These are phyloP conservation scores for Salvia rosmarinus DNA, from an alignment of 257 asterid genomes.

Conservation along the genomic window DNA sequence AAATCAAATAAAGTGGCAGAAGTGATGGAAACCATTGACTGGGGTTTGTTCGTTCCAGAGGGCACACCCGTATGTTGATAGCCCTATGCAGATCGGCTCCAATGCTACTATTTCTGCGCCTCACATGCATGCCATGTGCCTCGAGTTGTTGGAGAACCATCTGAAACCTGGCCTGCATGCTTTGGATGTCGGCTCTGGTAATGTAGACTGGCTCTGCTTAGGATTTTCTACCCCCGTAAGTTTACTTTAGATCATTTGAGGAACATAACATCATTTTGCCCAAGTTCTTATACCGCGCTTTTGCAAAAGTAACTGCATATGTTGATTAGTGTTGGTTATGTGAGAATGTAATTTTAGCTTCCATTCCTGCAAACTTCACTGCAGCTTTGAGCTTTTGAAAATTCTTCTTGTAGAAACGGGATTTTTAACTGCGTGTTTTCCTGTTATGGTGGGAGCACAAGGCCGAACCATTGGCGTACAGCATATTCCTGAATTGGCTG, in stretches of 20 bases:
- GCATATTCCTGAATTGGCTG: conserved; percentile 89
- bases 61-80: conserved; percentile 78
- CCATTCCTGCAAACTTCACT: conserved; percentile 1
- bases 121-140: conserved; percentile 97
- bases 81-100: conserved; percentile 84
- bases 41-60: conserved; percentile 84
- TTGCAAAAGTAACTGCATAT: neutral
- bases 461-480: conserved; percentile 88
- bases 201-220: neutral
- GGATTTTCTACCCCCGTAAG: no score
- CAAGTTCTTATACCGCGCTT: neutral
- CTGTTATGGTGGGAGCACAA: conserved; percentile 85
- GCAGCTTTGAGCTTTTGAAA: conserved; percentile 8
- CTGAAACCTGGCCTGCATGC: conserved; percentile 92
- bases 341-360: conserved; percentile 7
- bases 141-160: conserved; percentile 70
- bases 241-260: no score
- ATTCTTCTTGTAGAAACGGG: conserved; percentile 69
- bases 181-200: conserved; percentile 94
- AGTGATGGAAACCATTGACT: conserved; percentile 74
- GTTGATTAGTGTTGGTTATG: neutral
- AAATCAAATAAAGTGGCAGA: conserved; percentile 64
- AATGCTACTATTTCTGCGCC: conserved; percentile 97
- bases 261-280: neutral
- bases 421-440: conserved; percentile 91